Conservation (phyloP, 441 rosid genomes). For the Populus tomentosa region DNA sequence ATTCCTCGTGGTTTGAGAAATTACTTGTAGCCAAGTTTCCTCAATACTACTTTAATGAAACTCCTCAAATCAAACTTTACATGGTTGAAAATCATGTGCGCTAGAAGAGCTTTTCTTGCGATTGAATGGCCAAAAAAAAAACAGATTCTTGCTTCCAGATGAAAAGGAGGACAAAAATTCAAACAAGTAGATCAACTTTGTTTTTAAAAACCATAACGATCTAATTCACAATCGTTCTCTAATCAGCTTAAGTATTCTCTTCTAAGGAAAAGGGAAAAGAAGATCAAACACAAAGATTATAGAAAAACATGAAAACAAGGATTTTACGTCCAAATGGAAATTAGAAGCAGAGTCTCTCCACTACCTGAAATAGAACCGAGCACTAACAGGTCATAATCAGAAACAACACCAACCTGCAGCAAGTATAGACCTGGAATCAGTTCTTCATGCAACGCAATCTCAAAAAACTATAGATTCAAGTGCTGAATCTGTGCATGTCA, state of each 20-base stretch:
- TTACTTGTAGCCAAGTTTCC: not conserved
- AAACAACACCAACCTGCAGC: slow-evolving; percentile 88
- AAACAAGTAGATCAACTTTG: not conserved
- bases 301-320: not conserved
- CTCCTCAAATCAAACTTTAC: not conserved
- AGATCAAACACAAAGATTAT: not conserved
- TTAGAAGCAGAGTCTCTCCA: not conserved
- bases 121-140: no score
- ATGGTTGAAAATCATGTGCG: not conserved
- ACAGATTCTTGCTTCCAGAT: no score
- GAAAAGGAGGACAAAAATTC: no score
- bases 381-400: slow-evolving; percentile 89
- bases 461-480: not conserved
- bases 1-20: not conserved
- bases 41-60: not conserved
- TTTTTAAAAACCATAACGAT: not conserved
- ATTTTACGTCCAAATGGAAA: not conserved
- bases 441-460: not conserved
- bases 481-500: not conserved
- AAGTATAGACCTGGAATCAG: slow-evolving; percentile 3
- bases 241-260: not conserved
- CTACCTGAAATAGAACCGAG: slow-evolving; percentile 84
- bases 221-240: not conserved
- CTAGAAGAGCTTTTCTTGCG: no score
- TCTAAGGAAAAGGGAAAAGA: not conserved